These are phyloP conservation scores for Cordyceps cicadae DNA, from an alignment of 2,329 filamentous ascomycete genomes.

Conservation along the genomic window DNA sequence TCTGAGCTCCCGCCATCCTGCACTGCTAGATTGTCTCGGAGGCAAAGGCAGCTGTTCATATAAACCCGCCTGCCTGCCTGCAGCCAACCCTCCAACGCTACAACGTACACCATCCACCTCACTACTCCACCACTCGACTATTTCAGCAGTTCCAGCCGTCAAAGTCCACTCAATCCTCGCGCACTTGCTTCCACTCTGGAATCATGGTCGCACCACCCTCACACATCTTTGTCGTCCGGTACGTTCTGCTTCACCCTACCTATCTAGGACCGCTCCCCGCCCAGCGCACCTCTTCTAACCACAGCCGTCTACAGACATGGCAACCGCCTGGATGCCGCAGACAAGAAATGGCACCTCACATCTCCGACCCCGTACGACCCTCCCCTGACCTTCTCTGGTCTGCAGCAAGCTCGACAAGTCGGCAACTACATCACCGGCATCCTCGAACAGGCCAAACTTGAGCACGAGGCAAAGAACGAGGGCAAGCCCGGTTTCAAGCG, in stretches of 20 bases:
- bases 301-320: conserved; percentile 58
- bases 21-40: not conserved
- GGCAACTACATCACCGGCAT: conserved; percentile 78
- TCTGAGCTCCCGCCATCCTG: not conserved
- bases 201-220: conserved; percentile 35
- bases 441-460: conserved; percentile 43
- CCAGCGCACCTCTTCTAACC: not conserved
- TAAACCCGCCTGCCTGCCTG: not conserved
- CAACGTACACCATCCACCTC: not conserved
- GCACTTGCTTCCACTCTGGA: not conserved
- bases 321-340: conserved; percentile 84
- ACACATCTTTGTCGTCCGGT: conserved; percentile 38
- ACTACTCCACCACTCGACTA: not conserved
- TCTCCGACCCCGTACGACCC: conserved; percentile 94
- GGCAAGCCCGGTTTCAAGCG: conserved; percentile 28
- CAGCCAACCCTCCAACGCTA: not conserved
- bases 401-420: conserved; percentile 75
- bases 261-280: not conserved
- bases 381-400: conserved; percentile 88
- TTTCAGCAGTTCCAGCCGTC: not conserved
- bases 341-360: conserved; percentile 89
- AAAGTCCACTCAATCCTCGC: not conserved
- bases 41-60: not conserved
- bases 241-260: conserved; percentile 16
- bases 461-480: conserved; percentile 27